A percentile compares a stretch with the other conserved stretches of the same genome.
Conservation (phyloP, 2,329 filamentous ascomycete species). For the Camptophora hylomeconis region DNA sequence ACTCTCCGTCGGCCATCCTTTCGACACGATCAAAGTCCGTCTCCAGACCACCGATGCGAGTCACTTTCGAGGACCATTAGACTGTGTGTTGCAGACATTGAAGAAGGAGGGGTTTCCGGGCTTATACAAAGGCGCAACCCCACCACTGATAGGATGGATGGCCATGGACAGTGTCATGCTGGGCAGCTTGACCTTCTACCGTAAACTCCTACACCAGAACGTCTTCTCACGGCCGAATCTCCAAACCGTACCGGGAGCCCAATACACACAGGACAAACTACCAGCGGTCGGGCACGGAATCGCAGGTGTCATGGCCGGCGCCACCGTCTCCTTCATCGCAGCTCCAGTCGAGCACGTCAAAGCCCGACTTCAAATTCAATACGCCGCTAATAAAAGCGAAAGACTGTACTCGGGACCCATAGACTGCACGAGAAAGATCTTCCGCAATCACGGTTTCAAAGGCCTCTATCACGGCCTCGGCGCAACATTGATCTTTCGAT, state of each 20-base stretch:
- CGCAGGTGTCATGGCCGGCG: constrained; percentile 74
- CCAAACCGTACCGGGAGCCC: constrained; percentile 15
- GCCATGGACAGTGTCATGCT: constrained; percentile 93
- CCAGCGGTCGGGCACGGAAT: constrained; percentile 73
- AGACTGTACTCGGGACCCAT: constrained; percentile 76
- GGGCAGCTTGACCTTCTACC: constrained; percentile 81
- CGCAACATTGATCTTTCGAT: constrained; percentile 77
- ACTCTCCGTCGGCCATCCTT: constrained; percentile 45
- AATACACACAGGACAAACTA: constrained; percentile 29
- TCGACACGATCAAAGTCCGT: constrained; percentile 95
- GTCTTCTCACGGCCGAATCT: constrained; percentile 51
- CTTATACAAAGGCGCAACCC: constrained; percentile 88
- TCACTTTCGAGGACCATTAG: constrained; percentile 73
- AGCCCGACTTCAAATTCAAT: constrained; percentile 86
- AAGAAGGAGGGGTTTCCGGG: constrained; percentile 73
- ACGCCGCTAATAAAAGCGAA: constrained; percentile 63
- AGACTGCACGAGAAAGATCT: constrained; percentile 59
- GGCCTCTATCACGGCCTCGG: constrained; percentile 78
- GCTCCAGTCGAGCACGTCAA: constrained; percentile 94
- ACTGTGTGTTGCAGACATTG: constrained; percentile 74
- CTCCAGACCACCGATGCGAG: constrained; percentile 69
- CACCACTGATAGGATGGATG: constrained; percentile 93
- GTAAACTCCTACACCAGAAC: constrained; percentile 66
- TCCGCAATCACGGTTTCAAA: constrained; percentile 52
- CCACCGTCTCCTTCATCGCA: constrained; percentile 83